Evolutionary conservation across 805 yeast species (phyloP).

Genomic region (Candida gorgasii): DNA sequence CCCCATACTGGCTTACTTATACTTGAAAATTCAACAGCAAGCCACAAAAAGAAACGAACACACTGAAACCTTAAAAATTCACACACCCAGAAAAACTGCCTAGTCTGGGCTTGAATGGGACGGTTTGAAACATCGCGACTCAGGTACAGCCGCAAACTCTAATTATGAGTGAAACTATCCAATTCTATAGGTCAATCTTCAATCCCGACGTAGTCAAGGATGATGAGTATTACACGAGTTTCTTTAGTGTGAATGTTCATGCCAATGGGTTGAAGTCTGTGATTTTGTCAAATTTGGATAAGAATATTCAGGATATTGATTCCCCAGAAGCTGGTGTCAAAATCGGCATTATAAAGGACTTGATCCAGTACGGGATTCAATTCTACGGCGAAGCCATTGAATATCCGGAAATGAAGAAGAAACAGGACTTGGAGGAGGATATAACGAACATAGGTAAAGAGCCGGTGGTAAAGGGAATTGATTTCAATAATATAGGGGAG

Average conservation of each 20-base stretch:
- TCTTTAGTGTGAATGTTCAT: constrained; percentile 28
- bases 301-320: not conserved
- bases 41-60: no score
- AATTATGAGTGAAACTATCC: constrained; percentile 10
- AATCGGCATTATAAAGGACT: not conserved
- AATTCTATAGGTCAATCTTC: constrained; percentile 26
- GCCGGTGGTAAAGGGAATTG: not conserved
- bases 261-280: constrained; percentile 23
- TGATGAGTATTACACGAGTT: constrained; percentile 20
- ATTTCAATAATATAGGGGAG: constrained; percentile 20
- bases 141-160: constrained; percentile 1
- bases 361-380: constrained; percentile 22
- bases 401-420: constrained; percentile 11
- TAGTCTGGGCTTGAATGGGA: constrained; percentile 4
- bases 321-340: constrained; percentile 4
- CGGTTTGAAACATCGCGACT: constrained; percentile 5
- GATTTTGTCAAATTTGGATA: constrained; percentile 21
- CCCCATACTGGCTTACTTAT: not conserved
- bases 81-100: constrained; percentile 3
- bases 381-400: constrained; percentile 23
- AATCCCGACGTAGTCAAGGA: constrained; percentile 18
- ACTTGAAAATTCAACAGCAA: not conserved
- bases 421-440: constrained; percentile 12
- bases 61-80: not conserved
- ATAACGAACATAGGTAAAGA: constrained; percentile 13